phyloP scores from a whole-genome alignment of 2,329 filamentous ascomycete genomes.

The Atkinsonella hypoxylon region DNA sequence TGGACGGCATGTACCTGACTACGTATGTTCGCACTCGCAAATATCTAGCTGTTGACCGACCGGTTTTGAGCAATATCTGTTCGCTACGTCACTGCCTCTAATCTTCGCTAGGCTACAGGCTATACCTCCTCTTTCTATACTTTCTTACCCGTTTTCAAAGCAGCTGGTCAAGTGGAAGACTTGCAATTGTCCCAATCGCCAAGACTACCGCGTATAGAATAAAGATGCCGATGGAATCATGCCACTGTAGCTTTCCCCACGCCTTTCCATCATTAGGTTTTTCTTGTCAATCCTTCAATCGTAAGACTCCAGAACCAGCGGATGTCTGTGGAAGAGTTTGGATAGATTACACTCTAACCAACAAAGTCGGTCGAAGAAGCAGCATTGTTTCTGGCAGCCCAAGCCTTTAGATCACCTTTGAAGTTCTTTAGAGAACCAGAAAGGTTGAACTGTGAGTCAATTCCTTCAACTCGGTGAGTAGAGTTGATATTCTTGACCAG shows the following conservation, averaged over 20 bases:
- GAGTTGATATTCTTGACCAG: slow-evolving; percentile 90
- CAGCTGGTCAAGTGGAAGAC: too few relatives aligned
- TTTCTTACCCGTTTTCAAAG: too few relatives aligned
- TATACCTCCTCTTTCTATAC: too few relatives aligned
- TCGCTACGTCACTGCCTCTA: too few relatives aligned
- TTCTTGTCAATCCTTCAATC: not conserved
- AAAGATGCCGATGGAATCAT: too few relatives aligned
- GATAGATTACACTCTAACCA: slow-evolving; percentile 5
- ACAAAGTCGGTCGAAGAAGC: slow-evolving; percentile 19
- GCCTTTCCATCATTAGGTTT: not conserved
- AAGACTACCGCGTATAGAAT: too few relatives aligned
- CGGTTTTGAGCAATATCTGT: too few relatives aligned
- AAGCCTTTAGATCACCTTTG: slow-evolving; percentile 22
- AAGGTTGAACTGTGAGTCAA: slow-evolving; percentile 58
- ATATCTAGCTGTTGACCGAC: too few relatives aligned
- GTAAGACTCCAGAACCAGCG: not conserved
- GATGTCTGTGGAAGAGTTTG: not conserved
- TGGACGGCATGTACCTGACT: too few relatives aligned
- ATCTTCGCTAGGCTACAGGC: too few relatives aligned
- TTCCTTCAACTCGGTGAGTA: slow-evolving; percentile 70
- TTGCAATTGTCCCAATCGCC: too few relatives aligned
- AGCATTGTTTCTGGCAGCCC: slow-evolving; percentile 26
- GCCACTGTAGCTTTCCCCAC: not conserved
- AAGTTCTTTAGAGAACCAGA: slow-evolving; percentile 41
- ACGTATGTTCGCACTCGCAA: too few relatives aligned